phyloP scores from a whole-genome alignment of 2,329 filamentous ascomycete genomes.

The Talaromyces piceae region DNA sequence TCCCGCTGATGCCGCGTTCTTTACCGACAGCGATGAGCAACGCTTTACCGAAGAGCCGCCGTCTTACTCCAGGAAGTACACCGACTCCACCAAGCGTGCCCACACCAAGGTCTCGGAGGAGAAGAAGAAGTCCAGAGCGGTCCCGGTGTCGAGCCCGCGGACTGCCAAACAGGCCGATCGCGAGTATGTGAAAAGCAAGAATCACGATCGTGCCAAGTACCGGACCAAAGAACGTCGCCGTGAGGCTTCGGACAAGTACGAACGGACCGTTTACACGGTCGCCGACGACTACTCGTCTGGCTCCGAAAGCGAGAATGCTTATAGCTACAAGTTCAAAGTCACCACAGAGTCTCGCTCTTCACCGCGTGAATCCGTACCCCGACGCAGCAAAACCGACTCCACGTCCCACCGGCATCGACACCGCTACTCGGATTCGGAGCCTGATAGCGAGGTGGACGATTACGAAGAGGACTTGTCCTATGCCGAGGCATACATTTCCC shows the following conservation, averaged over 20 bases:
- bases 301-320: constrained; percentile 16
- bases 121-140: constrained; percentile 29
- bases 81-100: constrained; percentile 28
- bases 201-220: constrained; percentile 30
- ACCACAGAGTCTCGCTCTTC: constrained; percentile 17
- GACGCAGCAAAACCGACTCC: constrained; percentile 8
- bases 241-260: constrained; percentile 34
- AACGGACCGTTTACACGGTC: constrained; percentile 17
- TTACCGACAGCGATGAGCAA: constrained; percentile 30
- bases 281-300: constrained; percentile 29
- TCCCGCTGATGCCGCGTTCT: constrained; percentile 25
- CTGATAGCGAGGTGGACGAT: constrained; percentile 16
- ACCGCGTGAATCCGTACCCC: constrained; percentile 16
- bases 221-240: constrained; percentile 37
- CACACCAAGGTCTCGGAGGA: constrained; percentile 28
- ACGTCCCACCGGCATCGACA: constrained; percentile 16
- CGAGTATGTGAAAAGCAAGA: constrained; percentile 23
- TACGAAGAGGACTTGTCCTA: constrained; percentile 20
- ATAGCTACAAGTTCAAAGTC: constrained; percentile 7
- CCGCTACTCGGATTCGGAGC: constrained; percentile 12
- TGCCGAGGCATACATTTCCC: constrained; percentile 34
- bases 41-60: constrained; percentile 31
- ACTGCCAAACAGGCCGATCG: constrained; percentile 27
- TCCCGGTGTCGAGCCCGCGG: constrained; percentile 23
- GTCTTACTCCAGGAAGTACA: constrained; percentile 32